These are phyloP conservation scores for Pichia sp. DNA, from an alignment of 1,139 yeast species.

Conservation along the genomic window DNA sequence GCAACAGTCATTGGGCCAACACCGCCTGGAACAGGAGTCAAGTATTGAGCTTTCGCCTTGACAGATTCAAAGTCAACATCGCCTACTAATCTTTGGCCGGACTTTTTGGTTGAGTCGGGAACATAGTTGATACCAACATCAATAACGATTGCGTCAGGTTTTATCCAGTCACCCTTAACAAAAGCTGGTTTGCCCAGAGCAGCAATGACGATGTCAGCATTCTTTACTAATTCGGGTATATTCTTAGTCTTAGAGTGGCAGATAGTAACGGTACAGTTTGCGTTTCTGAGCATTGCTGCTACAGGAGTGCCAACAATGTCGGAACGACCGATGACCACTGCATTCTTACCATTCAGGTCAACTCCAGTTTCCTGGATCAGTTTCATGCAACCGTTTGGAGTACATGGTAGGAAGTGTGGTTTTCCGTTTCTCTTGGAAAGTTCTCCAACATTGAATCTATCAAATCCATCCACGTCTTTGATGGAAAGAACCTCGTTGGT, in stretches of 20 bases:
- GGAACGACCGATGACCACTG: constrained; percentile 94
- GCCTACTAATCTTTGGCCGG: constrained; percentile 87
- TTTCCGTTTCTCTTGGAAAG: constrained; percentile 82
- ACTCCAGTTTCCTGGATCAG: constrained; percentile 64
- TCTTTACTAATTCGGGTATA: constrained; percentile 53
- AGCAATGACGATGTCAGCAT: constrained; percentile 87
- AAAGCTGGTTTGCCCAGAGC: constrained; percentile 86
- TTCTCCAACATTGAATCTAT: constrained; percentile 86
- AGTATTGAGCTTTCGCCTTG: constrained; percentile 58
- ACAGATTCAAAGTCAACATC: constrained; percentile 83
- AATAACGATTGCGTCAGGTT: constrained; percentile 77
- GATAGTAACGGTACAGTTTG: constrained; percentile 84
- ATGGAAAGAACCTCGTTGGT: constrained; percentile 67
- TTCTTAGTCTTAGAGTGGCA: constrained; percentile 74
- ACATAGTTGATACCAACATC: constrained; percentile 96
- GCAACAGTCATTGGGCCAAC: constrained; percentile 99
- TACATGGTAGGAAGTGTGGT: constrained; percentile 88
- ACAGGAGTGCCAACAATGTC: constrained; percentile 97
- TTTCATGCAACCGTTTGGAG: constrained; percentile 91
- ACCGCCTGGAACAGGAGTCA: constrained; percentile 99
- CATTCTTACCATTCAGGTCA: constrained; percentile 65
- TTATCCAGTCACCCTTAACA: constrained; percentile 87
- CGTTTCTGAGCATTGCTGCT: constrained; percentile 71
- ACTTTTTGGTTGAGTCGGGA: constrained; percentile 68
- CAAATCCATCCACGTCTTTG: constrained; percentile 97